Evolutionary conservation across 106 monocot genomes (phyloP).

Genomic region (Allium sativum): DNA sequence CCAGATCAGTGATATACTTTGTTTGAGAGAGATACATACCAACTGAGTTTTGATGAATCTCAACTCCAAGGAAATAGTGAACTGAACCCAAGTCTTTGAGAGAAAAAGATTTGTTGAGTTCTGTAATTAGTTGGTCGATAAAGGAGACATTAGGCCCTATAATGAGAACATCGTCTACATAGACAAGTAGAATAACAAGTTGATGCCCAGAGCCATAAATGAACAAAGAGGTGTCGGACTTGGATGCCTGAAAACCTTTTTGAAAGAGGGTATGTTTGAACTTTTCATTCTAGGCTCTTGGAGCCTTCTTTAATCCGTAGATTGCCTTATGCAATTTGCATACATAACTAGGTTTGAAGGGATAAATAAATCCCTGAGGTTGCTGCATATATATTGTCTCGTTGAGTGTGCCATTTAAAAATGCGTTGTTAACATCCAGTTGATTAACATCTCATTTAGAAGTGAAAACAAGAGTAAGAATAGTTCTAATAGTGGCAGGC

Average conservation of each 20-base stretch:
- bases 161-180: not conserved
- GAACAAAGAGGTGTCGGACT: not conserved
- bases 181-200: not conserved
- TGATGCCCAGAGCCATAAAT: not conserved
- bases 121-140: not conserved
- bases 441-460: not conserved
- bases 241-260: not conserved
- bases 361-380: not conserved
- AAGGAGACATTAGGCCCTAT: not conserved
- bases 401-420: not conserved
- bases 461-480: not conserved
- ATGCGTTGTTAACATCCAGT: constrained; percentile 4
- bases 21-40: not conserved
- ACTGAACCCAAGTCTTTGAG: not conserved
- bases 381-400: not conserved
- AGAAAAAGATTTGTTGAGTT: not conserved
- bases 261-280: not conserved
- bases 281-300: not conserved
- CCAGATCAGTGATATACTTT: too few relatives aligned
- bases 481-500: not conserved
- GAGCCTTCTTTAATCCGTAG: not conserved
- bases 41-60: not conserved
- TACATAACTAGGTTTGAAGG: not conserved
- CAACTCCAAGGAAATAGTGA: constrained; percentile 1
- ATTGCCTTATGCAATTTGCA: not conserved